Percentiles rank a stretch among this genome's conserved stretches.
Conservation (phyloP, 805 yeast genomes). For the Teunomyces atbi region DNA sequence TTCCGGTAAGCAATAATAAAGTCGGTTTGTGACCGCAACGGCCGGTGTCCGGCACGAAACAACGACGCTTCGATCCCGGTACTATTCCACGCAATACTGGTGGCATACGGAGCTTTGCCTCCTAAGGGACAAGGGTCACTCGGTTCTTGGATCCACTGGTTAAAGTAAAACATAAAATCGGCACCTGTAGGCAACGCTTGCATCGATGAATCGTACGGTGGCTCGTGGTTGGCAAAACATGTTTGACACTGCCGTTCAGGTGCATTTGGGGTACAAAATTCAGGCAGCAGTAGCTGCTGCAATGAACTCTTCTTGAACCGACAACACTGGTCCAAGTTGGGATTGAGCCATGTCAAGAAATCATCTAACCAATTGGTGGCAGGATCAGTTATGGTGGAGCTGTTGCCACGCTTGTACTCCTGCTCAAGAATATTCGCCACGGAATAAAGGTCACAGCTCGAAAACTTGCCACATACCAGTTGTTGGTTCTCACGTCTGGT, state of each 20-base stretch:
- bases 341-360: constrained; percentile 81
- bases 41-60: constrained; percentile 79
- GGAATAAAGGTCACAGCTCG: constrained; percentile 78
- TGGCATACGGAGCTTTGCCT: constrained; percentile 88
- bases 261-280: constrained; percentile 64
- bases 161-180: constrained; percentile 68
- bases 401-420: constrained; percentile 65
- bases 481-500: constrained; percentile 65
- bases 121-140: constrained; percentile 94
- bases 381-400: constrained; percentile 75
- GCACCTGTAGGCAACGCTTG: constrained; percentile 74
- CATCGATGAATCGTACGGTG: constrained; percentile 71
- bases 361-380: constrained; percentile 94
- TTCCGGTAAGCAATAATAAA: constrained; percentile 77
- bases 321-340: constrained; percentile 84
- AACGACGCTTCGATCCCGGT: constrained; percentile 51
- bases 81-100: constrained; percentile 48
- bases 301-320: constrained; percentile 53
- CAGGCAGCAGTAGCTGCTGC: constrained; percentile 27
- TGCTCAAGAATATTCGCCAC: constrained; percentile 79
- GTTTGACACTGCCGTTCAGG: constrained; percentile 71
- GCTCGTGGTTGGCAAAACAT: constrained; percentile 61
- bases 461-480: constrained; percentile 80
- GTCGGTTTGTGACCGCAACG: constrained; percentile 79
- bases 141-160: constrained; percentile 79